Evolutionary conservation across 2,329 filamentous ascomycete species (phyloP).

Genomic region (Aspergillus floridensis): DNA sequence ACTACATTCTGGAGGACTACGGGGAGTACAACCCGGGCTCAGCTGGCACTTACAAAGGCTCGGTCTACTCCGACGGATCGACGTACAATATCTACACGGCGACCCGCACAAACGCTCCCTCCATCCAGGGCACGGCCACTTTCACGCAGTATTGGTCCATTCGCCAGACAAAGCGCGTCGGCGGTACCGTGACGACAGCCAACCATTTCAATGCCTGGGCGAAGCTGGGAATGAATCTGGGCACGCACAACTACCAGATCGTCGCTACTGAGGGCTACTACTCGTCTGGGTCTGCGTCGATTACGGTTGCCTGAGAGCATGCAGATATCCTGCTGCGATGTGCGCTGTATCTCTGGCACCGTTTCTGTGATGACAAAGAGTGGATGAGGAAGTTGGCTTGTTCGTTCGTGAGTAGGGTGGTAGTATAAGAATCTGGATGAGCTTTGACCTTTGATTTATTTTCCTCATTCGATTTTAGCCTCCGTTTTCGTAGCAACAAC

Average conservation of each 20-base stretch:
- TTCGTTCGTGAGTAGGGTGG: too few relatives aligned
- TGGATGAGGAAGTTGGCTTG: too few relatives aligned
- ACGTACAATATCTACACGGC: constrained; percentile 41
- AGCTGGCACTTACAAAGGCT: constrained; percentile 31
- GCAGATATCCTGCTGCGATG: neutral
- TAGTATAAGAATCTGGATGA: too few relatives aligned
- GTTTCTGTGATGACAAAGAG: too few relatives aligned
- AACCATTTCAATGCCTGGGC: constrained; percentile 42
- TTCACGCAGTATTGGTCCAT: constrained; percentile 47
- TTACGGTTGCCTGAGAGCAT: constrained; percentile 35
- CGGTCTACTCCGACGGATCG: constrained; percentile 36
- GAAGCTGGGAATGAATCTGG: constrained; percentile 31
- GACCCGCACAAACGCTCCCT: constrained; percentile 39
- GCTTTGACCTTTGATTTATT: too few relatives aligned
- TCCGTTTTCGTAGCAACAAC: too few relatives aligned
- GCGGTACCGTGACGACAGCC: constrained; percentile 35
- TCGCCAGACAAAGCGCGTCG: constrained; percentile 33
- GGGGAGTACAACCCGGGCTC: constrained; percentile 33
- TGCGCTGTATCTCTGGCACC: too few relatives aligned
- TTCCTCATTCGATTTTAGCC: too few relatives aligned
- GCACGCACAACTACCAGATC: constrained; percentile 42
- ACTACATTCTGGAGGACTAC: constrained; percentile 39
- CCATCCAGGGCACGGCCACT: constrained; percentile 40
- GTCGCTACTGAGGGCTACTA: constrained; percentile 45
- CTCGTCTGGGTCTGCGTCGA: constrained; percentile 38